Evolutionary conservation across 2,329 filamentous ascomycete genomes (phyloP), one percentile per base, ranked within the genome.

Genomic region (Diaporthe vaccinii): DNA sequence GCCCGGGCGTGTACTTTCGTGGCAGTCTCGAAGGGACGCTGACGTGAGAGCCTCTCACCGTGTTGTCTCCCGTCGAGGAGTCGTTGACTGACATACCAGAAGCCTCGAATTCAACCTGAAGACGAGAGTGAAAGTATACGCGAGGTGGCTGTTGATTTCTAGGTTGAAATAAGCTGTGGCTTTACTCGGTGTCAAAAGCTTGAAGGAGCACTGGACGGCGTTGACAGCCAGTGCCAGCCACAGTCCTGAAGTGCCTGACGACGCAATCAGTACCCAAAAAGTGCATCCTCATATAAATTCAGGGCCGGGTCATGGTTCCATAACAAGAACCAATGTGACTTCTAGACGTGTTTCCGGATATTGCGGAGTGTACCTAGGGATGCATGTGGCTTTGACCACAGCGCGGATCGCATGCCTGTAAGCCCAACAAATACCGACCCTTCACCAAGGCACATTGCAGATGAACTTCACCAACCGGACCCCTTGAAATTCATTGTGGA

Each of bases 361-460:
- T 22, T 28, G 22, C n/a, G n/a, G 65, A 69, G 65, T 69, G 49
- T 69, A 31, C n/a, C n/a, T 15, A 69, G n/a, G 49, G 34, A 55
- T 28, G 34, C 49, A 20, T 69, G 46, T 55, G 65, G 49, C 22
- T 53, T 55, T 53, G 46, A 55, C 22, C 12, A 14, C 14, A 39
- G 25, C 65, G 14, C 14, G n/a, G 46, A 28, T 15, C 9, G 49
- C 65, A 39, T 41, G n/a, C 22, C n/a, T 20, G 25, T 20, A 22
- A 15, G 25, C 22, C n/a, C 15, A 55, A 28, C 65, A 55, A n/a
- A 15, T 28, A 28, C 46, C 14, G 49, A 15, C 46, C 20, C 34
- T 41, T 69, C 44, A 20, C 8, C 46, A 55, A 55, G 22, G 17
- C 9, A 55, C 34, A n/a, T 53, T 55, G 49, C 65, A 69, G 34